A percentile compares a stretch with the other conserved stretches of the same genome.
phyloP scores from a whole-genome alignment of 257 asterid species.

The Gardenia jasminoides region DNA sequence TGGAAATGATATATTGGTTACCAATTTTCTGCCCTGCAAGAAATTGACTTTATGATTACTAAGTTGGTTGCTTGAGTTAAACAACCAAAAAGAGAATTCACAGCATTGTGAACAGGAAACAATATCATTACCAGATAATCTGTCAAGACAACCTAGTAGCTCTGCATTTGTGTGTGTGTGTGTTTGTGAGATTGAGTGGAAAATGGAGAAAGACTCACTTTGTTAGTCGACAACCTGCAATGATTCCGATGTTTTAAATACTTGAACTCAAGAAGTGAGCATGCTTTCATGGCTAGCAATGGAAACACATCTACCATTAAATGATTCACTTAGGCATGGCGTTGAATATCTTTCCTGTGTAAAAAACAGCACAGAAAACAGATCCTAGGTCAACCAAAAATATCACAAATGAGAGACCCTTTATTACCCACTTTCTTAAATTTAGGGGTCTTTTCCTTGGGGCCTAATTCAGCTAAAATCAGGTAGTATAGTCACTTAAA shows the following conservation, averaged over 20 bases:
- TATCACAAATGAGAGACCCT: not conserved
- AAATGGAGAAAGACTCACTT: not conserved
- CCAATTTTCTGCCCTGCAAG: conserved; percentile 13
- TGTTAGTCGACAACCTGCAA: not conserved
- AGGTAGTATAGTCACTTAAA: too few species aligned
- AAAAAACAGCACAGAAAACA: not conserved
- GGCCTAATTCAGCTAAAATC: too few species aligned
- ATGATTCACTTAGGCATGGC: not conserved
- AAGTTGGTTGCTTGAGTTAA: not conserved
- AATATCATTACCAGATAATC: not conserved
- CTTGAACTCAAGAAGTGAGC: not conserved
- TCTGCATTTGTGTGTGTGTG: not conserved
- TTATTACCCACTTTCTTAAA: too few species aligned
- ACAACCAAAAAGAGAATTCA: not conserved
- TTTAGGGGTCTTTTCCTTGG: too few species aligned
- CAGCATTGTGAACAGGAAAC: not conserved
- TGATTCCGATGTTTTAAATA: not conserved
- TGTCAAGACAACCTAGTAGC: not conserved
- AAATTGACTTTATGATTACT: not conserved
- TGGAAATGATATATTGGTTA: conserved; percentile 21
- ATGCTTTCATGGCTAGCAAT: not conserved
- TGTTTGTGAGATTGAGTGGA: not conserved
- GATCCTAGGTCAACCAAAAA: not conserved
- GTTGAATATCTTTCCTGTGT: not conserved
- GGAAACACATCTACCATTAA: not conserved